phyloP scores from a whole-genome alignment of 2,329 filamentous ascomycete genomes.

The Aureobasidium sp. region DNA sequence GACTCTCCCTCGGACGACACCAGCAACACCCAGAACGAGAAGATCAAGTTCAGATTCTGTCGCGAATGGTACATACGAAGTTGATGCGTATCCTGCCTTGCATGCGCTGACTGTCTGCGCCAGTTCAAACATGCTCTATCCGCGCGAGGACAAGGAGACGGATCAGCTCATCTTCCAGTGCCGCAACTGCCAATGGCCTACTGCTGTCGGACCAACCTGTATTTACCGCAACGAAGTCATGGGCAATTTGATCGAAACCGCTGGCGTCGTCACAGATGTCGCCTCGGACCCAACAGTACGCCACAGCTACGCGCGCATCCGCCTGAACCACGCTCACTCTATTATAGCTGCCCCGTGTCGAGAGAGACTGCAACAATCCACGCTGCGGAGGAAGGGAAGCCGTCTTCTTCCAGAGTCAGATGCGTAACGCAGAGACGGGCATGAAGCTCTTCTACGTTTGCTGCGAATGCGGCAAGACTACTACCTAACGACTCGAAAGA shows the following conservation, averaged over 20 bases:
- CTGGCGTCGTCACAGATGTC: constrained; percentile 95
- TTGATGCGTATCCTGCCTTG: background rate
- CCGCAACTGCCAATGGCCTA: constrained; percentile 86
- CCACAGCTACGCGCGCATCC: constrained; percentile 31
- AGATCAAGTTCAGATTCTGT: constrained; percentile 96
- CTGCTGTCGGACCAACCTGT: constrained; percentile 80
- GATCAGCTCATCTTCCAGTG: constrained; percentile 91
- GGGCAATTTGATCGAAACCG: constrained; percentile 86
- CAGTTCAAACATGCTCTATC: constrained; percentile 94
- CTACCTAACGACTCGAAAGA: background rate
- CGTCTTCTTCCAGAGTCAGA: constrained; percentile 98
- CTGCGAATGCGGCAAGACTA: constrained; percentile 57
- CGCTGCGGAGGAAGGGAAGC: constrained; percentile 76
- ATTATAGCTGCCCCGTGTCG: constrained; percentile 75
- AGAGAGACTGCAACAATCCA: constrained; percentile 67
- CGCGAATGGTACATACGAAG: constrained; percentile 67
- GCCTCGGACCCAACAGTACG: constrained; percentile 97
- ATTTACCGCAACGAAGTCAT: constrained; percentile 94
- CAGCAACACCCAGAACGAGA: constrained; percentile 46
- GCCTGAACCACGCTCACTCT: background rate
- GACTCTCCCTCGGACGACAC: constrained; percentile 26
- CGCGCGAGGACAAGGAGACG: constrained; percentile 80
- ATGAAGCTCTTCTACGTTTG: constrained; percentile 75
- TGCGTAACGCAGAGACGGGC: constrained; percentile 91
- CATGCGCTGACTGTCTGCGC: background rate